Evolutionary conservation across 129 eudicot genomes (phyloP).

Genomic region (Pittosporum tobira): DNA sequence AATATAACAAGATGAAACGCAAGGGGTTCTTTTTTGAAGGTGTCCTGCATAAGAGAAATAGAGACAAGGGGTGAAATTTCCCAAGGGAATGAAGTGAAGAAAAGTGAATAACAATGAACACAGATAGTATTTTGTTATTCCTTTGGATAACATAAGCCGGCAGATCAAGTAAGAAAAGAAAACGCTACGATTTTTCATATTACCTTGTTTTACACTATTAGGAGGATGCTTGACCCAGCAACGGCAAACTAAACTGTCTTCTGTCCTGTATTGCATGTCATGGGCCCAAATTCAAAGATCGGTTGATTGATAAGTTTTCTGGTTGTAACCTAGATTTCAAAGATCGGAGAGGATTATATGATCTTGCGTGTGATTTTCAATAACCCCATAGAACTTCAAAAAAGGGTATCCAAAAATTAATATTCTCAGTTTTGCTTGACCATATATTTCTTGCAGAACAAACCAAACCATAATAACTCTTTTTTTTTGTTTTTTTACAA

Average conservation of each 20-base stretch:
- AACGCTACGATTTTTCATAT: not conserved
- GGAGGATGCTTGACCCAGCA: conserved; percentile 9
- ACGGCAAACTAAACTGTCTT: conserved; percentile 21
- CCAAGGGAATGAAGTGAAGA: not conserved
- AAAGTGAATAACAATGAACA: conserved; percentile 12
- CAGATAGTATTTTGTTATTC: not conserved
- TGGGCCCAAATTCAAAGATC: conserved; percentile 11
- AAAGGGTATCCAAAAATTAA: no score
- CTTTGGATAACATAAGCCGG: conserved; percentile 16
- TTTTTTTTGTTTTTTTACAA: no score
- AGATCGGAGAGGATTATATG: not conserved
- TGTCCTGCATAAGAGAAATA: conserved; percentile 9
- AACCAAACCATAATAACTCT: no score
- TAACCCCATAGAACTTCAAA: not conserved
- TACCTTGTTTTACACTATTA: conserved; percentile 22
- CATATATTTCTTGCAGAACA: no score
- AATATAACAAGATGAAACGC: conserved; percentile 2
- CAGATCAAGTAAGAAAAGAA: conserved; percentile 8
- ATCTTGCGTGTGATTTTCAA: not conserved
- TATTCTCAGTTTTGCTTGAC: no score
- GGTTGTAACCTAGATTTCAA: not conserved
- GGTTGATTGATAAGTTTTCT: not conserved
- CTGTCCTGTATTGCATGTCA: conserved; percentile 26
- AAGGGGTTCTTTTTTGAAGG: no score
- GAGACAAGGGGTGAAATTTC: conserved; percentile 9